Evolutionary conservation across 1,284 basidiomycete species (phyloP).

Genomic region (Cystobasidium sp.): DNA sequence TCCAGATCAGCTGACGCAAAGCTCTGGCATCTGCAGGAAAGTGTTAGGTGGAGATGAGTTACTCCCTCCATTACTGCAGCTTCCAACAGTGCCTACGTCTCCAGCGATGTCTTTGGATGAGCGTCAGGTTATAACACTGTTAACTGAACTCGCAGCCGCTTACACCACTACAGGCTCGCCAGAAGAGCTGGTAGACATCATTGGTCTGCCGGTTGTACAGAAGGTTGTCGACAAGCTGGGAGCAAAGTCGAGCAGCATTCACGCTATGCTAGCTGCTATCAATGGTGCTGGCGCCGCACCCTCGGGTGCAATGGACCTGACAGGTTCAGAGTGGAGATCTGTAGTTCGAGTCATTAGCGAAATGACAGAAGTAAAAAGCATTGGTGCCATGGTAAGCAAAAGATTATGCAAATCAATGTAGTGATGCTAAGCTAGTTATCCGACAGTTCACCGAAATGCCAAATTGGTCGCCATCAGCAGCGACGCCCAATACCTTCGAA

Average conservation of each 20-base stretch:
- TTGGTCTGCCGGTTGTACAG: slow-evolving; percentile 48
- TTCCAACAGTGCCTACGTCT: slow-evolving; percentile 59
- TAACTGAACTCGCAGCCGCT: slow-evolving; percentile 60
- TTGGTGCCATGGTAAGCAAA: slow-evolving; percentile 69
- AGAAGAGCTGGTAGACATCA: slow-evolving; percentile 59
- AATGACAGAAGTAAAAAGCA: slow-evolving; percentile 77
- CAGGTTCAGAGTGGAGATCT: slow-evolving; percentile 72
- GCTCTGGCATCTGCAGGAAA: slow-evolving; percentile 59
- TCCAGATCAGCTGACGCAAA: slow-evolving; percentile 52
- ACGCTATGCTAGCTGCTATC: slow-evolving; percentile 22
- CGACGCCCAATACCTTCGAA: slow-evolving; percentile 58
- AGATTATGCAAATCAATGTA: background rate
- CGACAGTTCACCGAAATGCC: slow-evolving; percentile 57
- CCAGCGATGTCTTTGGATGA: slow-evolving; percentile 53
- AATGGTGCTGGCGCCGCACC: slow-evolving; percentile 1
- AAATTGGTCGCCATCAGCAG: slow-evolving; percentile 57
- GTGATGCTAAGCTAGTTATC: slow-evolving; percentile 30
- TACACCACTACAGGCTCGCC: slow-evolving; percentile 56
- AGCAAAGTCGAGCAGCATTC: slow-evolving; percentile 33
- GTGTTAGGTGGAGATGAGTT: slow-evolving; percentile 76
- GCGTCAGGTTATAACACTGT: slow-evolving; percentile 59
- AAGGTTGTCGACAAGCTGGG: slow-evolving; percentile 50
- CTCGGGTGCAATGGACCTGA: slow-evolving; percentile 48
- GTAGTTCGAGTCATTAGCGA: slow-evolving; percentile 80
- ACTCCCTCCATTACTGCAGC: slow-evolving; percentile 70